A percentile compares a stretch with the other conserved stretches of the same genome.
Evolutionary conservation across 2,329 filamentous ascomycete species (phyloP).

Genomic region (Fusarium aywerte): DNA sequence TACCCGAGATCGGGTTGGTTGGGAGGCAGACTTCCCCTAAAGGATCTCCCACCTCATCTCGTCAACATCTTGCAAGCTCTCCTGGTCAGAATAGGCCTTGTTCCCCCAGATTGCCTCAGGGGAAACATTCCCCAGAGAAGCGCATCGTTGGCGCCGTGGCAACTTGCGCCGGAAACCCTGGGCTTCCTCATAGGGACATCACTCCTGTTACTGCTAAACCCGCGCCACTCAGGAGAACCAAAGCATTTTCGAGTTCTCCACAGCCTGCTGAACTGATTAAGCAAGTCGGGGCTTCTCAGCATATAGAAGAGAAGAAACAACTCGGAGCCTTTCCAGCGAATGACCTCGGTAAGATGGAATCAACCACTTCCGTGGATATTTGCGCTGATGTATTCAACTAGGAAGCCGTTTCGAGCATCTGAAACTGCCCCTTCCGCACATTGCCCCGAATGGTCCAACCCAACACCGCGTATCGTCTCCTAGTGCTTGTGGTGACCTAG

Average conservation of each 20-base stretch:
- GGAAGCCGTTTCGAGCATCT: slow-evolving; percentile 3
- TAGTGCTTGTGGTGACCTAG: slow-evolving; percentile 50
- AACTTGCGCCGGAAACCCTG: not conserved
- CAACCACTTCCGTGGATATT: not conserved
- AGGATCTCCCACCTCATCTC: not conserved
- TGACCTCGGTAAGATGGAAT: not conserved
- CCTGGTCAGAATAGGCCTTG: not conserved
- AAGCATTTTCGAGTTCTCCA: not conserved
- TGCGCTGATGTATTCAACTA: slow-evolving; percentile 1
- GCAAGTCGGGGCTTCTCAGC: not conserved
- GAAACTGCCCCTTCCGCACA: slow-evolving; percentile 24
- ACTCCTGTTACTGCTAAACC: not conserved
- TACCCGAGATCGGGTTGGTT: slow-evolving; percentile 32
- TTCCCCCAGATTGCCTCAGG: not conserved
- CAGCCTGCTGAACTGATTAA: not conserved
- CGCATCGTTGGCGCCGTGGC: not conserved
- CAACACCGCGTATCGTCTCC: slow-evolving; percentile 26
- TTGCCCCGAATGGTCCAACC: not conserved
- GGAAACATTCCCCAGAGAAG: not conserved
- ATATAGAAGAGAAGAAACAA: not conserved
- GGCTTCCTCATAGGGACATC: not conserved
- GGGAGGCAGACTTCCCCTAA: not conserved
- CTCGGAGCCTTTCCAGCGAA: not conserved
- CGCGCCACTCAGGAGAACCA: not conserved
- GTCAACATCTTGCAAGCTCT: not conserved